These are phyloP conservation scores for Globisporangium splendens DNA, from an alignment of 352 stramenopile species.

Conservation along the genomic window DNA sequence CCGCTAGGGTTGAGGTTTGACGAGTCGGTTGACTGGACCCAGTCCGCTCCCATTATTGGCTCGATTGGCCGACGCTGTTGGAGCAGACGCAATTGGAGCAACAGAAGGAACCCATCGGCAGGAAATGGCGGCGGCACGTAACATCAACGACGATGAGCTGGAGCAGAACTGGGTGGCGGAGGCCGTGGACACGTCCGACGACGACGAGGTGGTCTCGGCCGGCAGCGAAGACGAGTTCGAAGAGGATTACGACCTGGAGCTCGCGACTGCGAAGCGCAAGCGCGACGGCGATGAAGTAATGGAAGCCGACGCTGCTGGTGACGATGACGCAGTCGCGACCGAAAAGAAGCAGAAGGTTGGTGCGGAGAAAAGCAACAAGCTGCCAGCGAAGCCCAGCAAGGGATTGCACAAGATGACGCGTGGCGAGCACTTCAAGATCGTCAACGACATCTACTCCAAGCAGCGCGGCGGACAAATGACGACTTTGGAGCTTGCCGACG, in stretches of 20 bases:
- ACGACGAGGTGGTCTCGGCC: conserved; percentile 51
- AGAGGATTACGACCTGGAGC: conserved; percentile 59
- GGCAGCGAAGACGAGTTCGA: conserved; percentile 83
- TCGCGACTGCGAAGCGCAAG: conserved; percentile 42
- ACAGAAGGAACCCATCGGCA: no score
- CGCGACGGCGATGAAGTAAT: conserved; percentile 16
- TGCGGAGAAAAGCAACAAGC: conserved; percentile 7
- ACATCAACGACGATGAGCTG: conserved; percentile 53
- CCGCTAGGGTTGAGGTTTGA: background rate
- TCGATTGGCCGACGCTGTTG: no score
- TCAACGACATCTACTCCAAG: conserved; percentile 78
- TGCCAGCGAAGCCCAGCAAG: conserved; percentile 43
- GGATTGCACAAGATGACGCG: conserved; percentile 77
- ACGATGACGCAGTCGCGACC: background rate
- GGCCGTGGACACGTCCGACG: conserved; percentile 31
- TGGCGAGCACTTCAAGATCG: conserved; percentile 76
- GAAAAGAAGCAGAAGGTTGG: conserved; percentile 8
- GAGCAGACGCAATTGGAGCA: background rate
- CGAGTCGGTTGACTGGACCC: conserved; percentile 1
- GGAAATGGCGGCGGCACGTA: conserved; percentile 10
- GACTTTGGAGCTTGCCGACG: conserved; percentile 74
- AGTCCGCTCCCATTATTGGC: conserved; percentile 1
- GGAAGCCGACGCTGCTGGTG: conserved; percentile 9
- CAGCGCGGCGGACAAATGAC: conserved; percentile 76
- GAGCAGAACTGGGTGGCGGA: conserved; percentile 61